Evolutionary conservation across 169 alveolate genomes (phyloP), one percentile per base, ranked within the genome.

Genomic region (Theileria sp.): DNA sequence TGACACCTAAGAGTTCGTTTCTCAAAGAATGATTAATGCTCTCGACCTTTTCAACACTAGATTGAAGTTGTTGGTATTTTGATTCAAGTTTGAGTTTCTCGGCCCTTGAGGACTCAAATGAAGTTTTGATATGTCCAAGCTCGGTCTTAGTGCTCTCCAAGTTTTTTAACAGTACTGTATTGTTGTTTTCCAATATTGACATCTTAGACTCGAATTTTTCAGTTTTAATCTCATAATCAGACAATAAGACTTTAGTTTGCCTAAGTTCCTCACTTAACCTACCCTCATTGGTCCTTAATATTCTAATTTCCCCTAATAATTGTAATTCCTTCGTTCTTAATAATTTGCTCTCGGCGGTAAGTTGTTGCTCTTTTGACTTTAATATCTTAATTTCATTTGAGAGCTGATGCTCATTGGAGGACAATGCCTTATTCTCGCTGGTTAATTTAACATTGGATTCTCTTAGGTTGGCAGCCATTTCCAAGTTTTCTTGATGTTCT

Each of bases 41-140:
- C 38, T 70, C 76, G 51, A 70, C 77, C 75, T 71, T 70, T 19
- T 71, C 75, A 8, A 80, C 67, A 50, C 81, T 71, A 23, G 60
- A 62, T 21, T 73, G 81, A 75, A 80, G 67, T 1, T 71, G 77
- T 1, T 38, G 50, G 26, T 71, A 36, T 17, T 80, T 56, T 21
- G 56, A 71, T 25, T 80, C 87, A n/a, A 65, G 49, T 17, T 80
- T 79, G 26, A 26, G 21, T 44, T 71, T 64, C 71, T 71, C 51
- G 4, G 61, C 36, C 7, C 70, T 61, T 12, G 76, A 19, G 8
- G 67, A 7, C 13, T 71, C 60, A 44, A 71, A 72, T 23, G 62
- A 15, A 6, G 9, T 13, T 26, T 75, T 73, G 23, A 38, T 34
- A n/a, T 75, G 75, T 4, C 69, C 15, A 6, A 74, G 50, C 23